Base-by-base conservation (phyloP, 177 flowering plant genomes). In the Vitis hybrid region DNA sequence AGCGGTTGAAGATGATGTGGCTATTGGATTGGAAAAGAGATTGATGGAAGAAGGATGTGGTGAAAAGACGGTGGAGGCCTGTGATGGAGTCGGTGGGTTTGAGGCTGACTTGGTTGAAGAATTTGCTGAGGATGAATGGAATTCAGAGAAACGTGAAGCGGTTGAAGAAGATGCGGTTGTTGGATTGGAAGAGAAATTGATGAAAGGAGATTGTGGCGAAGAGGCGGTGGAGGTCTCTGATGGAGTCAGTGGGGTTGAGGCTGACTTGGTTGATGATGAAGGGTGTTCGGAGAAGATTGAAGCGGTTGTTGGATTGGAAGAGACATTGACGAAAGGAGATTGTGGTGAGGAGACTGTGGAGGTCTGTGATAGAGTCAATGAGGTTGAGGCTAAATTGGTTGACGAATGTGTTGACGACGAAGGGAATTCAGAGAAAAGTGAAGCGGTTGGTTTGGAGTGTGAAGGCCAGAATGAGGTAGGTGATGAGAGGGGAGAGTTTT, bases 261-360 rank as follows among this genome's bases (percentile, higher is more conserved):
- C 26, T 2, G 65, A 69, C 16, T 63, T 16, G 29, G 62, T 48
- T 9, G 34, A 22, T 2, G 50, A 14, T 12, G 69, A 26, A 52
- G 61, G 10, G n/a, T 14, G 56, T 53, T 15, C 15, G 5, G 16
- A 14, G n/a, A 16, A 53, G 45, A 39, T 7, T 39, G 45, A 39
- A 39, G 8, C 6, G 45, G 45, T 39, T 50, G 60, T 18, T 15
- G 34, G 55, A n/a, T 48, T 16, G 18, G 45, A 39, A 63, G 22
- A 58, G 16, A 61, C 18, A 22, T 16, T 67, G 66, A 6, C 66
- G 10, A 66, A 72, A 19, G 65, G 49, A 26, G 61, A 52, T 72
- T 20, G 29, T 39, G 65, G 45, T 39, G 45, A 39, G 1, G 1
- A 68, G 22, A 51, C 56, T 11, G 50, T 13, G 7, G n/a, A 34